These are phyloP conservation scores for Ilyonectria destructans DNA, from an alignment of 2,329 filamentous ascomycete genomes.

Conservation along the genomic window DNA sequence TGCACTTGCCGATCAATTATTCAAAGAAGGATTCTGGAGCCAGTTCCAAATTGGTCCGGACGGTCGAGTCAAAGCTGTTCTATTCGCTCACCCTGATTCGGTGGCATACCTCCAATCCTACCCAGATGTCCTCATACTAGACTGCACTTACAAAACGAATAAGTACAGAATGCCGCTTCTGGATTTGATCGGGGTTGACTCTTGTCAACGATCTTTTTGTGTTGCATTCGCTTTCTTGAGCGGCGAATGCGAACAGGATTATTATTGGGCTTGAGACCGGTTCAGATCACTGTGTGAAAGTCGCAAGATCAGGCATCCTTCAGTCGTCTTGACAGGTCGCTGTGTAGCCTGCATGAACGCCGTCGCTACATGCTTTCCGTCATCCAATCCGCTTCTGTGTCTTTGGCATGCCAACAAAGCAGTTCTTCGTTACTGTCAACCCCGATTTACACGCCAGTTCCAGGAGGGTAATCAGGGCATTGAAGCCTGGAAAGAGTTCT, in stretches of 20 bases:
- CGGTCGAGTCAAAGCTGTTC: neutral
- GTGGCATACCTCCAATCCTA: neutral
- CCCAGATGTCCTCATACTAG: neutral
- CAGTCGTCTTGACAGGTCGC: constrained; percentile 7
- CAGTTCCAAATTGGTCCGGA: neutral
- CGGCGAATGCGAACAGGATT: neutral
- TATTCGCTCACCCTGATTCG: neutral
- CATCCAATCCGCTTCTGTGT: constrained; percentile 6
- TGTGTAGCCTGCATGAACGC: constrained; percentile 10
- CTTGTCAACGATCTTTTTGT: neutral
- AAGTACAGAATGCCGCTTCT: constrained; percentile 4
- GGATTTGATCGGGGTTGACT: neutral
- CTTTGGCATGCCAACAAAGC: constrained; percentile 6
- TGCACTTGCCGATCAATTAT: neutral
- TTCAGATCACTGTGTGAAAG: neutral
- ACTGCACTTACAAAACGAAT: neutral
- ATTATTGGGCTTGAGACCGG: neutral
- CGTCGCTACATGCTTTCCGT: constrained; percentile 8
- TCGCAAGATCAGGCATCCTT: constrained; percentile 11
- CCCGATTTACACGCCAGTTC: constrained; percentile 5
- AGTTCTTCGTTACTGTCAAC: constrained; percentile 8
- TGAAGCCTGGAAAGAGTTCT: constrained; percentile 1
- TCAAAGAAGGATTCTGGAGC: neutral
- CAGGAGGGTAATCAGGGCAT: neutral
- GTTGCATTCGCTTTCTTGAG: neutral